Conservation (phyloP, 345 rosid genomes). For the Syzygium jambos region DNA sequence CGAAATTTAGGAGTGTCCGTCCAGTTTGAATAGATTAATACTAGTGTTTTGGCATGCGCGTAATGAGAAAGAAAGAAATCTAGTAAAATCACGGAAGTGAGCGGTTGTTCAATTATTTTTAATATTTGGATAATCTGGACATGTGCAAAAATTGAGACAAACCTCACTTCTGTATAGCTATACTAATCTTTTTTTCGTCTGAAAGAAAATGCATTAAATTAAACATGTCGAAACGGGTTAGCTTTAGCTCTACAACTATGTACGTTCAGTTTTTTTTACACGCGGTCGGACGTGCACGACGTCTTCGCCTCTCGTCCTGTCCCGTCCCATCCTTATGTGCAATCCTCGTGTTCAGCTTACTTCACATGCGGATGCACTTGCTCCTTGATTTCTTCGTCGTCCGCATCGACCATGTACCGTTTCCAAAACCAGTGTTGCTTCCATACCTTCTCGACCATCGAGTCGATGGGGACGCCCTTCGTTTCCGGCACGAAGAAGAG, state of each 20-base stretch:
- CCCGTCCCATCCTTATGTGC: background rate
- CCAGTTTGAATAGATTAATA: too few relatives aligned
- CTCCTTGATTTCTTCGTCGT: background rate
- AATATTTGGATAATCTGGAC: background rate
- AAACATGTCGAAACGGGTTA: background rate
- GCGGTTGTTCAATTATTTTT: too few relatives aligned
- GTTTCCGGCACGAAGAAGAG: constrained; percentile 62
- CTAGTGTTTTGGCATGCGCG: background rate
- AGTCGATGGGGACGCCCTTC: constrained; percentile 49
- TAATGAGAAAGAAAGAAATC: background rate
- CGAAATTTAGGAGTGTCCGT: too few relatives aligned
- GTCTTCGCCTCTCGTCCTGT: background rate
- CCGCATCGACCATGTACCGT: constrained; percentile 13
- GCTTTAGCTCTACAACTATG: background rate
- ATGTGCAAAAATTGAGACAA: background rate
- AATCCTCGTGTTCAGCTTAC: background rate
- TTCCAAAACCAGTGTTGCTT: constrained; percentile 40
- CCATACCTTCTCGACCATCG: constrained; percentile 54
- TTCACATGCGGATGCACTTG: background rate
- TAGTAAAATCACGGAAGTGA: too few relatives aligned
- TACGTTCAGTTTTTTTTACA: background rate
- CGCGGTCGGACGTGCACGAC: background rate
- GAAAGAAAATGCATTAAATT: background rate
- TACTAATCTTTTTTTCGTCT: background rate
- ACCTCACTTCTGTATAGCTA: background rate